Conservation (phyloP, 225 moss, liverwort and hornwort species). For the Bryoerythrophyllum caledonicum region DNA sequence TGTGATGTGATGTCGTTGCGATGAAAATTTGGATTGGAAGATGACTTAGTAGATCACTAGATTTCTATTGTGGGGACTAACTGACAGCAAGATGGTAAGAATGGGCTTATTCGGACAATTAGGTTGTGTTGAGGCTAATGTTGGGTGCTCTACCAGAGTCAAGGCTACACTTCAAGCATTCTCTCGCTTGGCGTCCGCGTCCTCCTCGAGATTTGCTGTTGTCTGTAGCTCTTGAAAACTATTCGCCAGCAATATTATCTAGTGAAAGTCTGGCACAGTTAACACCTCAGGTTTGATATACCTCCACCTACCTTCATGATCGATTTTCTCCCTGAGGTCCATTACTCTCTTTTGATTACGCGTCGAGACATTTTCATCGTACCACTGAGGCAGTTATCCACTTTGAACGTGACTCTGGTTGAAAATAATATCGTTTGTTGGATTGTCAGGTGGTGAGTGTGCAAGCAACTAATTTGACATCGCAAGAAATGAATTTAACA, state of each 20-base stretch:
- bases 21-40: neutral
- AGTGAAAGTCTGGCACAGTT: conserved; percentile 72
- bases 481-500: conserved; percentile 83
- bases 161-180: conserved; percentile 84
- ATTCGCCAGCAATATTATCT: conserved; percentile 46
- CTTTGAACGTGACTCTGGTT: conserved; percentile 4
- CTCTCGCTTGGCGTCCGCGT: conserved; percentile 89
- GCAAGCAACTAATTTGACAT: conserved; percentile 94
- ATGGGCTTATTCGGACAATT: conserved; percentile 6
- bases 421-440: conserved; percentile 9
- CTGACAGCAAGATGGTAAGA: conserved; percentile 5
- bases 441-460: conserved; percentile 85
- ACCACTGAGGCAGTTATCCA: too few species aligned
- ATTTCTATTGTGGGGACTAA: neutral
- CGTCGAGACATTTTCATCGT: neutral
- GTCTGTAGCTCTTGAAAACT: conserved; percentile 84
- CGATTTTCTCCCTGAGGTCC: neutral
- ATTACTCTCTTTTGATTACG: conserved; percentile 4
- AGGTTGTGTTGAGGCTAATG: conserved; percentile 14
- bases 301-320: neutral
- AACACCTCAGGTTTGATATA: conserved; percentile 66
- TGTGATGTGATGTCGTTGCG: neutral
- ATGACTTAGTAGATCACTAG: neutral
- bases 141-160: conserved; percentile 63
- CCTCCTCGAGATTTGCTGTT: conserved; percentile 84